Percentiles rank a stretch among this genome's conserved stretches.
Conservation (phyloP, 2,329 filamentous ascomycete genomes). For the Hypoxylon sp. region DNA sequence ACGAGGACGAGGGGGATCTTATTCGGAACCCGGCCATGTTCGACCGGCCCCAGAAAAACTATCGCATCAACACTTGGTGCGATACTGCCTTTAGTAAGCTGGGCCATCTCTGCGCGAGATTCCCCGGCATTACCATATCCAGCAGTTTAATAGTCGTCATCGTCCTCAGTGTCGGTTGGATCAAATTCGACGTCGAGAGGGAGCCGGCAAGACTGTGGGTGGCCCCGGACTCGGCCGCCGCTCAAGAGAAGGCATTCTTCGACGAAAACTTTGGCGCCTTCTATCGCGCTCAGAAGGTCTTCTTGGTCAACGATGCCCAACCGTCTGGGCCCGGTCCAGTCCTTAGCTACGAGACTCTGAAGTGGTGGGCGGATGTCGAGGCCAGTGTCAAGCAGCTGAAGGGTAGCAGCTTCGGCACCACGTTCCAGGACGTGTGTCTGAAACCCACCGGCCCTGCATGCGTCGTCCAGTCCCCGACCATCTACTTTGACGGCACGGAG, state of each 20-base stretch:
- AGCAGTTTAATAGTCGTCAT: conserved; percentile 77
- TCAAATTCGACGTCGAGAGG: conserved; percentile 86
- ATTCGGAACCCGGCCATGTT: conserved; percentile 78
- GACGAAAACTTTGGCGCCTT: conserved; percentile 94
- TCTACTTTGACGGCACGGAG: conserved; percentile 77
- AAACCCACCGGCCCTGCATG: conserved; percentile 91
- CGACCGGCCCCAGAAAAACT: conserved; percentile 79
- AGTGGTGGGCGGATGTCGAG: conserved; percentile 95
- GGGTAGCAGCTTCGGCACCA: conserved; percentile 71
- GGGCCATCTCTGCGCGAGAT: conserved; percentile 81
- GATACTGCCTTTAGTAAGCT: conserved; percentile 82
- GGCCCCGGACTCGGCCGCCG: conserved; percentile 89
- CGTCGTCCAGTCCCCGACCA: conserved; percentile 90
- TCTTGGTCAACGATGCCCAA: conserved; percentile 87
- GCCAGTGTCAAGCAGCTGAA: conserved; percentile 75
- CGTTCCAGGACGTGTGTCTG: conserved; percentile 87
- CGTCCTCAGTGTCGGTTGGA: conserved; percentile 85
- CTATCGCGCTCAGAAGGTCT: conserved; percentile 91
- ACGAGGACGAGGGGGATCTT: conserved; percentile 91
- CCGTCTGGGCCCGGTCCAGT: conserved; percentile 74
- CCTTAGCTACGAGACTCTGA: conserved; percentile 84
- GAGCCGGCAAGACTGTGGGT: conserved; percentile 96
- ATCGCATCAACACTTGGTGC: conserved; percentile 83
- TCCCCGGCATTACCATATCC: conserved; percentile 83
- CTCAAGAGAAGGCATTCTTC: conserved; percentile 92